These are phyloP conservation scores for Sphagnum fallax DNA, from an alignment of 228 moss, liverwort and hornwort genomes.

Conservation along the genomic window DNA sequence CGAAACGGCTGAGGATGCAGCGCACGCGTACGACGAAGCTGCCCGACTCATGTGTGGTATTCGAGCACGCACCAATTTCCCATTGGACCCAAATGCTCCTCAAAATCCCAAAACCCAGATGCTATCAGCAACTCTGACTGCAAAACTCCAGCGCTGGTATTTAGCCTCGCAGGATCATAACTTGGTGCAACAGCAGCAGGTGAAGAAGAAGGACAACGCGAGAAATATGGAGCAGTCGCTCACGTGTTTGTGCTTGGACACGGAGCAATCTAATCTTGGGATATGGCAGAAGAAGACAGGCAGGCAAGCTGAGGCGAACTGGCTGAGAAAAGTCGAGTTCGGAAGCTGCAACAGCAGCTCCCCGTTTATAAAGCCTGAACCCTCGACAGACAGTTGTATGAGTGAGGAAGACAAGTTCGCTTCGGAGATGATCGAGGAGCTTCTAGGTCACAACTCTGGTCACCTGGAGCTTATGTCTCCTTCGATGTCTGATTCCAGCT, in stretches of 20 bases:
- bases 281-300: constrained; percentile 60
- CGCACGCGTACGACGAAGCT: constrained; percentile 56
- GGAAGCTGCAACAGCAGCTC: constrained; percentile 4
- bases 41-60: constrained; percentile 54
- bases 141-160: constrained; percentile 64
- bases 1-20: constrained; percentile 51
- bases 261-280: constrained; percentile 52
- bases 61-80: constrained; percentile 63
- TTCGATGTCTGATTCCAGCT: constrained; percentile 40
- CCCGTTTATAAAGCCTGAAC: background rate
- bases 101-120: constrained; percentile 47
- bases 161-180: constrained; percentile 24
- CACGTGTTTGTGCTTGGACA: constrained; percentile 50
- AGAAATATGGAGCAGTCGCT: constrained; percentile 21
- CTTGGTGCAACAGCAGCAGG: constrained; percentile 18
- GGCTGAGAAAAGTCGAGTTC: constrained; percentile 57
- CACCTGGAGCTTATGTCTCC: constrained; percentile 33
- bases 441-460: constrained; percentile 30
- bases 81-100: constrained; percentile 37
- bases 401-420: constrained; percentile 60
- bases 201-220: constrained; percentile 16
- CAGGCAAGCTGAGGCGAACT: constrained; percentile 33
- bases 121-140: constrained; percentile 42
- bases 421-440: constrained; percentile 62
- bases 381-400: constrained; percentile 12